Conservation (phyloP, 148 eudicot genomes). For the Cornus florida region DNA sequence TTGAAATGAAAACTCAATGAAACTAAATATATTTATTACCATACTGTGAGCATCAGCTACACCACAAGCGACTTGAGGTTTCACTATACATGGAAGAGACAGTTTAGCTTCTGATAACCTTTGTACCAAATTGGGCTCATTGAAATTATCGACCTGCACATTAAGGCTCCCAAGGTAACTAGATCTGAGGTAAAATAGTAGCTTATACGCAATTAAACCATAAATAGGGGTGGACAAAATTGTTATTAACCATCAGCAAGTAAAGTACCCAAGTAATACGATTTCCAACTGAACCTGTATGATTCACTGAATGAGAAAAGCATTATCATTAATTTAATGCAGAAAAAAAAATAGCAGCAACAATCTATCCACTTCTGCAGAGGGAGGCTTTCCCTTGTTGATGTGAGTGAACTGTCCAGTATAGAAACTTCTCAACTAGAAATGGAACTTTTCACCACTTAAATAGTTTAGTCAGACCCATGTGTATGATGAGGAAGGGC, state of each 20-base stretch:
- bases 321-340: background rate
- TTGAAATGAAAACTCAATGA: background rate
- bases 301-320: background rate
- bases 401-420: too few relatives aligned
- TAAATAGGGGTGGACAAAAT: background rate
- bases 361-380: background rate
- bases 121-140: conserved; percentile 50
- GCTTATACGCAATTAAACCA: background rate
- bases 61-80: conserved; percentile 99
- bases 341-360: background rate
- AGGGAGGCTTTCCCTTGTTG: background rate
- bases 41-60: conserved; percentile 92
- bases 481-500: background rate
- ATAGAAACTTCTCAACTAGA: background rate
- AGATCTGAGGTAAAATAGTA: background rate
- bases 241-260: background rate
- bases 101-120: conserved; percentile 62
- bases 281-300: background rate
- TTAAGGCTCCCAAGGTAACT: conserved; percentile 7
- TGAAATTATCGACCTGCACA: conserved; percentile 79
- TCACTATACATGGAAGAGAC: conserved; percentile 78
- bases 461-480: background rate
- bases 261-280: background rate
- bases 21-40: conserved; percentile 40
- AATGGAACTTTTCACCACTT: background rate